A percentile compares a stretch with the other conserved stretches of the same genome.
Evolutionary conservation across 192 early-diverging fungal genomes (phyloP).

Genomic region (Rhizophagus prolifer): DNA sequence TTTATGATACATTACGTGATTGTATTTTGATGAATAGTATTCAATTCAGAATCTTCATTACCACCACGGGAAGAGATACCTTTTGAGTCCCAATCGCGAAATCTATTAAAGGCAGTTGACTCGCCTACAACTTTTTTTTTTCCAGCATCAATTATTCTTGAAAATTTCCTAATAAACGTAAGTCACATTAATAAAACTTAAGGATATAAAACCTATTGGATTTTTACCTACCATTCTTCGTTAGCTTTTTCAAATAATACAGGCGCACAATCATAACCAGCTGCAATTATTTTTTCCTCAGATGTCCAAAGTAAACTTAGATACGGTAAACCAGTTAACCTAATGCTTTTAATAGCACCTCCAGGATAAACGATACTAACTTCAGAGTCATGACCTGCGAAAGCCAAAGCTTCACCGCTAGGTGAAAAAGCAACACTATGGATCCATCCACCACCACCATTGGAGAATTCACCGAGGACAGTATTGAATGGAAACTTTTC

Average conservation of each 20-base stretch:
- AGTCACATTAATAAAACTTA: not conserved
- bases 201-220: not conserved
- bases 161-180: conserved; percentile 41
- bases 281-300: conserved; percentile 76
- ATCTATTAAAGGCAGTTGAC: conserved; percentile 76
- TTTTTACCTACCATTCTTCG: conserved; percentile 54
- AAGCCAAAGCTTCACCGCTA: conserved; percentile 82
- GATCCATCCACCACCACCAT: conserved; percentile 82
- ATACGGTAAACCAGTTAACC: conserved; percentile 71
- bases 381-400: conserved; percentile 82
- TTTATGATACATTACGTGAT: conserved; percentile 65
- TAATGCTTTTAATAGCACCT: conserved; percentile 55
- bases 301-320: conserved; percentile 75
- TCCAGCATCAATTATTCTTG: conserved; percentile 78
- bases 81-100: conserved; percentile 90
- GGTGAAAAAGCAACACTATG: conserved; percentile 92
- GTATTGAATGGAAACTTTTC: conserved; percentile 93
- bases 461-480: conserved; percentile 84
- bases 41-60: conserved; percentile 66
- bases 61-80: conserved; percentile 55
- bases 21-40: conserved; percentile 94
- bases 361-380: conserved; percentile 75
- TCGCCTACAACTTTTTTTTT: conserved; percentile 62
- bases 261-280: conserved; percentile 93
- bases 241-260: conserved; percentile 67